Evolutionary conservation across 2,329 filamentous ascomycete species (phyloP).

Genomic region (Colletotrichum liaoningense): DNA sequence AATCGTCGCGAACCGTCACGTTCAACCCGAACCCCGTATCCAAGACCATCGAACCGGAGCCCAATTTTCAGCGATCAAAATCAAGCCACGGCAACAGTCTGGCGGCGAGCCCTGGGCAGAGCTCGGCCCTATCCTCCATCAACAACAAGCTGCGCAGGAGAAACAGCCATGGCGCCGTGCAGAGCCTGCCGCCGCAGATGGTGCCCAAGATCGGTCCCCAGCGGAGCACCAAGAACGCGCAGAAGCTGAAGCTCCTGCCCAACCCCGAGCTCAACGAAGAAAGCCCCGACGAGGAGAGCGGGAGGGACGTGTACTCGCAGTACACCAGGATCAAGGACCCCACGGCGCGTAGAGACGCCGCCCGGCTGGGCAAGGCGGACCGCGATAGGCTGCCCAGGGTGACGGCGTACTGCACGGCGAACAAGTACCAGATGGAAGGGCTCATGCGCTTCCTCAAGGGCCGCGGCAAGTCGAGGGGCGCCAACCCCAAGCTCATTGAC

Average conservation of each 20-base stretch:
- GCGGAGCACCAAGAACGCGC: conserved; percentile 91
- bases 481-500: conserved; percentile 92
- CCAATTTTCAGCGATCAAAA: conserved; percentile 42
- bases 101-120: conserved; percentile 49
- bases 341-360: conserved; percentile 90
- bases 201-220: conserved; percentile 88
- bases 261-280: conserved; percentile 87
- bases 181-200: conserved; percentile 49
- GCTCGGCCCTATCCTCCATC: conserved; percentile 75
- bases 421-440: conserved; percentile 89
- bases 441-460: conserved; percentile 93
- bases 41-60: conserved; percentile 68
- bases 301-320: conserved; percentile 95
- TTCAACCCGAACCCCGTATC: conserved; percentile 79
- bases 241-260: conserved; percentile 97
- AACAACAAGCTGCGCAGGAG: conserved; percentile 89
- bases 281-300: conserved; percentile 85
- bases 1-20: conserved; percentile 74
- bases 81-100: conserved; percentile 45
- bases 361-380: conserved; percentile 92
- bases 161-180: conserved; percentile 78
- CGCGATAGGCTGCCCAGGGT: conserved; percentile 87
- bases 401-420: conserved; percentile 96
- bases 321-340: conserved; percentile 98
- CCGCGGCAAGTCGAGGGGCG: conserved; percentile 78